Base-by-base conservation (phyloP, 2,329 filamentous ascomycete species). In the Didymella keratinophila region DNA sequence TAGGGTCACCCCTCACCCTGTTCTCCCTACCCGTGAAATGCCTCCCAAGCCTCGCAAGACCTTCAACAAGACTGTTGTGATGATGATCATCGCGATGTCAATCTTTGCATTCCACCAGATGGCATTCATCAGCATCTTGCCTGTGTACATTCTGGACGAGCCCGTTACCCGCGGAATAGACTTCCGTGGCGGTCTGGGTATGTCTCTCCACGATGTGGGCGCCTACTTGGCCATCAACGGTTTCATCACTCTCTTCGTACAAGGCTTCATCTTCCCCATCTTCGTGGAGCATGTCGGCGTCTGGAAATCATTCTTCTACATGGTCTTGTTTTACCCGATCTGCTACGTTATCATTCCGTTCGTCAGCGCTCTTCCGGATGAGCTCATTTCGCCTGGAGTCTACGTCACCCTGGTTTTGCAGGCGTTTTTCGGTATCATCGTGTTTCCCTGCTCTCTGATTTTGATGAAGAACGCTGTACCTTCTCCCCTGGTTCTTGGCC, bases 101-200 rank as follows among this genome's bases (percentile, higher is more conserved):
- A 90, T 97, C 64, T 96, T 96, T 78, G 93, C 92, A 10, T 96
- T 96, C 76, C 93, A 97, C 39, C 73, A 76, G 55, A 97, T 97
- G 92, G 92, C 90, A 0, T 97, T 91, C 77, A 92, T 97, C 71
- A 91, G 96, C 71, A 85, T 96, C 0, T 82, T 97, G 50, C 93
- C 93, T 10, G 96, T 97, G 60, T 97, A 96, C 79, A 87, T 97
- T 52, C 92, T 97, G 73, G 93, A 97, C 67, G 81, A 87, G 23
- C 83, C 84, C 21, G 25, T 39, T 2, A 42, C 55, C 28, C 68
- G 47, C 25, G 69, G 68, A 8, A 67, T 79, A 16, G 77, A 79
- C 28, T 70, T 82, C 37, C 68, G 81, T 0, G 88, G 89, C 43
- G 89, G 89, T 18, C 79, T 92, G 3, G 89, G 88, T 4, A 80